Evolutionary conservation across 345 rosid species (phyloP).

Genomic region (Eucalyptus pauciflora): DNA sequence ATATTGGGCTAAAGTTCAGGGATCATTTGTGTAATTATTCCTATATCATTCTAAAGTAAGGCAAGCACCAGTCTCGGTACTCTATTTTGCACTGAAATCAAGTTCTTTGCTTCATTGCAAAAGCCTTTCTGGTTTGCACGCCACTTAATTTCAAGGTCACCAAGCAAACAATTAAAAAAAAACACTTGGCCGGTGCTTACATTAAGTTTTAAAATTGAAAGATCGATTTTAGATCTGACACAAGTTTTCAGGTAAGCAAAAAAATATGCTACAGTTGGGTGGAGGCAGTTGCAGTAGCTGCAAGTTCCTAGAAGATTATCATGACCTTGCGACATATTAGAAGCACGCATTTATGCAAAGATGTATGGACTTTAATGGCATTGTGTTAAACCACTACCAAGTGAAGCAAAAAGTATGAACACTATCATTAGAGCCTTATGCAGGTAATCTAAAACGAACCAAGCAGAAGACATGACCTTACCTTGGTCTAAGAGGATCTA

Average conservation of each 20-base stretch:
- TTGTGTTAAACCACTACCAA: not conserved
- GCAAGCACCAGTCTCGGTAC: not conserved
- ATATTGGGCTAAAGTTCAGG: not conserved
- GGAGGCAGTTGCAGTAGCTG: not conserved
- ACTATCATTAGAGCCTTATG: not conserved
- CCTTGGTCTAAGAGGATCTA: slow-evolving; percentile 28
- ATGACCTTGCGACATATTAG: not conserved
- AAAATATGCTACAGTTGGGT: not conserved
- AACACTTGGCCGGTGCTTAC: not conserved
- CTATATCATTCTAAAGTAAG: not conserved
- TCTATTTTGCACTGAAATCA: not conserved
- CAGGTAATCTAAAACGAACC: not conserved
- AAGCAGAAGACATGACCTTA: slow-evolving; percentile 7
- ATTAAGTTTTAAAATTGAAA: not conserved
- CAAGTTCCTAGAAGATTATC: not conserved
- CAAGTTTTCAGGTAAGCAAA: not conserved
- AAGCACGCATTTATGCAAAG: not conserved
- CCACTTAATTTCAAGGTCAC: not conserved
- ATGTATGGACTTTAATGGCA: not conserved
- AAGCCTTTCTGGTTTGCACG: not conserved
- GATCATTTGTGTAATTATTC: not conserved
- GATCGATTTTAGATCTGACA: not conserved
- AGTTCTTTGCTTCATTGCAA: not conserved
- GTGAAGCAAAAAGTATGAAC: not conserved
- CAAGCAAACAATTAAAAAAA: not conserved